Evolutionary conservation across 768 basidiomycete genomes (phyloP), one percentile per base, ranked within the genome.

Genomic region (Mycena leptocephala): DNA sequence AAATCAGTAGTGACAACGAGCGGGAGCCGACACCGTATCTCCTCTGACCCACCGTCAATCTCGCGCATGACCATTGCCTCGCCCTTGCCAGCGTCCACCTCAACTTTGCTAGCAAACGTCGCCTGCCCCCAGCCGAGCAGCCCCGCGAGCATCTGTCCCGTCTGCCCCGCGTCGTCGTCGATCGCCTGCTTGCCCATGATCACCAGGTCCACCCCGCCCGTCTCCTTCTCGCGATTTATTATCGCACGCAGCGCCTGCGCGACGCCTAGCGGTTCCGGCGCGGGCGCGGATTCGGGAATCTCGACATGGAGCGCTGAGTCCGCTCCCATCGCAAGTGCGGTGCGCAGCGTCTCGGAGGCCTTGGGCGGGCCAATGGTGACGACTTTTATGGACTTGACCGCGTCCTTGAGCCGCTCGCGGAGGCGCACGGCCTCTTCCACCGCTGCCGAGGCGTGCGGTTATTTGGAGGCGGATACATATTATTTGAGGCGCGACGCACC

Each of bases 171-270:
- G 83, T 99, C 98, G 80, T 98, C 97, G 86, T 99, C 98, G 79
- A 99, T 99, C 18, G 98, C 94, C 85, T 99, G 98, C 86, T 99
- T 99, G 4, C 98, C 98, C 86, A 99, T 89, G 69, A 99, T 97
- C 46, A 99, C 95, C 70, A 99, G 79, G 80, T 99, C 98, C 11
- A 95, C 90, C 43, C 87, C 89, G 20, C 85, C 88, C 68, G 88
- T 88, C 48, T 87, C 86, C 79, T 88, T 85, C 82, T 93, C 89
- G 39, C 89, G 89, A 65, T 92, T 88, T 67, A 99, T 94, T 80
- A 97, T 79, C 4, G 93, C 94, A 48, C 90, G 90, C 75, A 99
- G 90, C 1, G 95, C 92, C 81, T 96, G 95, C 53, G 98, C 98
- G 43, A 99, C 92, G 3, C 94, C 93, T 56, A 99, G 92, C 13